Evolutionary conservation across 1,284 basidiomycete genomes (phyloP), one percentile per base, ranked within the genome.

Genomic region (Naganishia albida): DNA sequence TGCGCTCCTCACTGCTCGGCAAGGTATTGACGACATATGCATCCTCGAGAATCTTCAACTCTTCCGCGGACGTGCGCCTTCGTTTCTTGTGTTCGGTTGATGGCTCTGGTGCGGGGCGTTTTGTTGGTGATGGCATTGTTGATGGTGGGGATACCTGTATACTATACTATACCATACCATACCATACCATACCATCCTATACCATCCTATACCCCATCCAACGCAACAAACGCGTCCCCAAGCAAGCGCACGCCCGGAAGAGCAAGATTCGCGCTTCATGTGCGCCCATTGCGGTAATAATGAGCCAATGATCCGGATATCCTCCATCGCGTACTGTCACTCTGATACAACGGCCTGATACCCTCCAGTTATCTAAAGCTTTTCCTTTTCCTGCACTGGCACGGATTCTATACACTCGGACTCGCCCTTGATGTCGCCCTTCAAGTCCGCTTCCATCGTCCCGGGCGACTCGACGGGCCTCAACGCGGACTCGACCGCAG

Each of bases 31-130:
- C 50, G 13, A 51, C 10, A 63, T 69, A 70, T 20, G 66, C 68
- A 26, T 63, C 69, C 28, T 70, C 69, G 10, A 70, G 60, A 13
- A 70, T 63, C 34, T 60, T 56, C 30, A 70, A 57, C 59, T 70
- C 67, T 50, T 62, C 62, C 13, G 69, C 66, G 16, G 46, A 63
- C 23, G 69, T 70, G 26, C 69, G 38, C 8, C 69, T 42, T 7
- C 69, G 59, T 46, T 66, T 64, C 62, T 70, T 70, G 23, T 60
- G 49, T 26, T 34, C 39, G 16, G 51, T 20, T 13, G 51, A 28
- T 12, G 50, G 40, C 2, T 50, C 26, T 7, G 50, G 42, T 18
- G 49, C 25, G 20, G 62, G 48, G 16, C 51, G 51, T 53, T 53
- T 53, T 30, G 51, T 12, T 18, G 51, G 51, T 3, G 51, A 53